phyloP scores from a whole-genome alignment of 345 rosid genomes.

The Eucalyptus camaldulensis region DNA sequence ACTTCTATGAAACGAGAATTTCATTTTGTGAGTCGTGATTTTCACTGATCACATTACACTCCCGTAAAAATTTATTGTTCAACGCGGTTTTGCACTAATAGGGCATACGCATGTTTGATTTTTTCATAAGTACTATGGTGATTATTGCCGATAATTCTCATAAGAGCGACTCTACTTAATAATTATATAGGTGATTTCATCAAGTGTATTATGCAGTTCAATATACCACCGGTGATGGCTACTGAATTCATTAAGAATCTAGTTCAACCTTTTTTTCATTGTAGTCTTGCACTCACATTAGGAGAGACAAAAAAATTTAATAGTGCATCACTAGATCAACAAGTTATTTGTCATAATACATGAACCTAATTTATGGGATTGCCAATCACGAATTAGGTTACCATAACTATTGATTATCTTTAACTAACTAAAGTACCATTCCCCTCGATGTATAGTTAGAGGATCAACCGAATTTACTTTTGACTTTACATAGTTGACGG shows the following conservation, averaged over 20 bases:
- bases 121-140: not conserved
- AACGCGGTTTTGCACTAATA: rapidly evolving
- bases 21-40: too few relatives aligned
- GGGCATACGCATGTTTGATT: rapidly evolving
- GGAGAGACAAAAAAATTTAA: not conserved
- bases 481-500: too few relatives aligned
- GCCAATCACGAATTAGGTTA: not conserved
- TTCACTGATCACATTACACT: too few relatives aligned
- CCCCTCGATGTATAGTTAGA: too few relatives aligned
- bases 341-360: not conserved
- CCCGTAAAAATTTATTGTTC: too few relatives aligned
- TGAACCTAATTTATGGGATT: not conserved
- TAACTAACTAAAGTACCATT: not conserved
- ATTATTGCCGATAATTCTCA: too few relatives aligned
- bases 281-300: not conserved
- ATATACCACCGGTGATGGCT: too few relatives aligned
- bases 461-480: too few relatives aligned
- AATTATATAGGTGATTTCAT: too few relatives aligned
- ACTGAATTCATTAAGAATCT: too few relatives aligned
- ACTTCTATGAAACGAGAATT: not conserved
- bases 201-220: too few relatives aligned
- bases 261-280: not conserved
- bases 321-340: not conserved
- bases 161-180: not conserved
- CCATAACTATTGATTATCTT: too few relatives aligned